Percentiles rank a stretch among this genome's conserved stretches.
Evolutionary conservation across 345 rosid species (phyloP).

Genomic region (Linum lewisii): DNA sequence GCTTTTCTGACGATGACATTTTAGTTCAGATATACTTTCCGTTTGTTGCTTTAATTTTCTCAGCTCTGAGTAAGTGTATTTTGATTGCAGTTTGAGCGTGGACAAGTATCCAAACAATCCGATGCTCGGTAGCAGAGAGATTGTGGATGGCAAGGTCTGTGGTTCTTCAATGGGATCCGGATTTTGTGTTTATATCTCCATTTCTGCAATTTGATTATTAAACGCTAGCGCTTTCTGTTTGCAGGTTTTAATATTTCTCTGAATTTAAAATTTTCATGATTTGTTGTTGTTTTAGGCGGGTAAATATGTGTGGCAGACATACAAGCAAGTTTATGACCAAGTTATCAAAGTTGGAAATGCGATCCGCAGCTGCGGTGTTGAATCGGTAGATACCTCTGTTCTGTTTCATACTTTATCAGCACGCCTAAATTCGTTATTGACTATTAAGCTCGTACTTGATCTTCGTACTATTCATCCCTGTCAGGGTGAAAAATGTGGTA

Average conservation of each 20-base stretch:
- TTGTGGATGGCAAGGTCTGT: constrained; percentile 63
- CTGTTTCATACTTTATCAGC: background rate
- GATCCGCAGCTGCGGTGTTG: constrained; percentile 69
- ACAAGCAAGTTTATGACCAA: constrained; percentile 63
- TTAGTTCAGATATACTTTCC: background rate
- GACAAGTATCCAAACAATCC: constrained; percentile 61
- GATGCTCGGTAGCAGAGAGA: constrained; percentile 86
- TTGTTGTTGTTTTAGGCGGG: constrained; percentile 49
- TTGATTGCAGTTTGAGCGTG: constrained; percentile 50
- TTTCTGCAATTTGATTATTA: background rate
- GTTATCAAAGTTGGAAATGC: constrained; percentile 81
- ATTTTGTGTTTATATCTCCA: background rate
- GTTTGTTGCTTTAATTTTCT: background rate
- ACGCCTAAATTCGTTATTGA: background rate
- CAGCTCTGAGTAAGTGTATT: constrained; percentile 2
- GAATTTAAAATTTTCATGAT: background rate
- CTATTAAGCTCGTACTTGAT: background rate
- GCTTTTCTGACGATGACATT: too few species aligned
- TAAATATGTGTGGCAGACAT: constrained; percentile 76
- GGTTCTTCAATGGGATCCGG: background rate
- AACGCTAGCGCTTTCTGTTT: too few species aligned
- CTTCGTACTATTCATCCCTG: constrained; percentile 8
- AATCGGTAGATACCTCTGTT: constrained; percentile 53
- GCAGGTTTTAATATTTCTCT: background rate
- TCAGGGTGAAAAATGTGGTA: constrained; percentile 83